These are phyloP conservation scores for Leonotis leonurus DNA, from an alignment of 257 asterid genomes.

Conservation along the genomic window DNA sequence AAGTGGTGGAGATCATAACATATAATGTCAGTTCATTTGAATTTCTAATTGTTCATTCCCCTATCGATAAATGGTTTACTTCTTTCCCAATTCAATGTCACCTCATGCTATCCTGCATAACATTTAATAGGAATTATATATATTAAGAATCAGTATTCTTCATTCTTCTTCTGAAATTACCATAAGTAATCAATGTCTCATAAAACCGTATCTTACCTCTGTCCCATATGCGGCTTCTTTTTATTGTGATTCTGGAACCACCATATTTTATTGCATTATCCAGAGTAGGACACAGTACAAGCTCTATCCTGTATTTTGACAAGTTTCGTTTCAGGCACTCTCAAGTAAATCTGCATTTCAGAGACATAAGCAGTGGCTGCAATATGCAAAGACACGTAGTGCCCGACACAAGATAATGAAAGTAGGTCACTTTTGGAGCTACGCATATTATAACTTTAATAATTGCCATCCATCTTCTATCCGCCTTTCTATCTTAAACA, in stretches of 20 bases:
- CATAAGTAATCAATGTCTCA: not conserved
- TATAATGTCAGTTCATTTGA: conserved; percentile 55
- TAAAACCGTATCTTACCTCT: not conserved
- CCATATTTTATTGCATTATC: not conserved
- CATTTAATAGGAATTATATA: not conserved
- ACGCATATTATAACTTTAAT: not conserved
- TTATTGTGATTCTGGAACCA: conserved; percentile 3
- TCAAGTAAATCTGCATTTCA: conserved; percentile 85
- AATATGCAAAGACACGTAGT: conserved; percentile 92
- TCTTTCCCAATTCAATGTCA: not conserved
- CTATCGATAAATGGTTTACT: not conserved
- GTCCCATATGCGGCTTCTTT: conserved; percentile 1
- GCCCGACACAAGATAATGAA: conserved; percentile 94
- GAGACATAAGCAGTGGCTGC: conserved; percentile 93
- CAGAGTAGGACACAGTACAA: not conserved
- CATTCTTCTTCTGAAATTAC: not conserved
- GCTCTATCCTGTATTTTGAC: conserved; percentile 8
- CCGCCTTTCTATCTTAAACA: not conserved
- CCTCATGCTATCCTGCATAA: not conserved
- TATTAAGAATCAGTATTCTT: not conserved
- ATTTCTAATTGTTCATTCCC: conserved; percentile 3
- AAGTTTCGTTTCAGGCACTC: conserved; percentile 49
- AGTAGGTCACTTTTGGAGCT: conserved; percentile 31
- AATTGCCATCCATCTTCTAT: not conserved
- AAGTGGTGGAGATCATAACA: conserved; percentile 80